Evolutionary conservation across 768 basidiomycete genomes (phyloP).

Genomic region (Cubamyces lactineus): DNA sequence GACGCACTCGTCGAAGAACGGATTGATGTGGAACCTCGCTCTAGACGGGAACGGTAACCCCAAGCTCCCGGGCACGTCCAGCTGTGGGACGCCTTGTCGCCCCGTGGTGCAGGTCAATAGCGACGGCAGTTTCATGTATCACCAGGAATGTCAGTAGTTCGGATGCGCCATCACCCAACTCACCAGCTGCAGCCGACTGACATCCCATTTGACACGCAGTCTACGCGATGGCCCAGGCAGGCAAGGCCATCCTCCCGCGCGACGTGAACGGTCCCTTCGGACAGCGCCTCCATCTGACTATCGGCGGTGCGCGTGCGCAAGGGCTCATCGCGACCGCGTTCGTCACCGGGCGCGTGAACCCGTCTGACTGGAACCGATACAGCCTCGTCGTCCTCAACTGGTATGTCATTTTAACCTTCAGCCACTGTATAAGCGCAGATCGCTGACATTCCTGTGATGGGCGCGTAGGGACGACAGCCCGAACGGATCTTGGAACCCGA

Average conservation of each 20-base stretch:
- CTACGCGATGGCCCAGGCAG: conserved; percentile 74
- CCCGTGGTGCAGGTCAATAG: conserved; percentile 68
- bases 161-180: not conserved
- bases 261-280: conserved; percentile 71
- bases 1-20: conserved; percentile 46
- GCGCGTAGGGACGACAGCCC: conserved; percentile 49
- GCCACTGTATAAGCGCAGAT: not conserved
- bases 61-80: conserved; percentile 62
- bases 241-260: conserved; percentile 71
- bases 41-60: conserved; percentile 67
- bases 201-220: conserved; percentile 39
- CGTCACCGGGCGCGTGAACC: conserved; percentile 56
- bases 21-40: conserved; percentile 78
- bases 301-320: conserved; percentile 59
- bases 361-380: conserved; percentile 65
- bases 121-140: conserved; percentile 62
- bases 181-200: not conserved
- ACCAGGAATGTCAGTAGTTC: conserved; percentile 66
- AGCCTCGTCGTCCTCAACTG: conserved; percentile 78
- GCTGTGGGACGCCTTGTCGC: conserved; percentile 69
- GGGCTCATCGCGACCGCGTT: conserved; percentile 67
- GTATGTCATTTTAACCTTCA: conserved; percentile 22
- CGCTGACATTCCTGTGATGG: not conserved
- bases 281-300: conserved; percentile 64
- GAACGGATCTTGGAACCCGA: conserved; percentile 56